These are phyloP conservation scores for Hygrophorus pudorinus DNA, from an alignment of 768 basidiomycete species.

Conservation along the genomic window DNA sequence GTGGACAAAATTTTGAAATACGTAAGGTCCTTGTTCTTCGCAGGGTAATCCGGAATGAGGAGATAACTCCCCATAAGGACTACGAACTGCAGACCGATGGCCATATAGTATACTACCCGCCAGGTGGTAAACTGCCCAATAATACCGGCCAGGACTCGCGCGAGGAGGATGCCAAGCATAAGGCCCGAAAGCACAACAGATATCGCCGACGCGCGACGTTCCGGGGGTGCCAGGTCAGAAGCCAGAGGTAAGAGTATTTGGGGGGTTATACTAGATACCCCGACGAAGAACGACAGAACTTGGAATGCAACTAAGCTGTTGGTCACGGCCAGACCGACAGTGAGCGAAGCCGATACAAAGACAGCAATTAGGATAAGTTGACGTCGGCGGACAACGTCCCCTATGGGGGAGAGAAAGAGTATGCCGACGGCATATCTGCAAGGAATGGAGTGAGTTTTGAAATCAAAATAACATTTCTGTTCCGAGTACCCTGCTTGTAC, in stretches of 20 bases:
- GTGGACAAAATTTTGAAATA: constrained; percentile 63
- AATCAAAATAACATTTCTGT: background rate
- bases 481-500: constrained; percentile 36
- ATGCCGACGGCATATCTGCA: constrained; percentile 63
- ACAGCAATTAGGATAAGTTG: constrained; percentile 56
- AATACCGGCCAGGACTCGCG: constrained; percentile 65
- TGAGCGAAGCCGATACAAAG: constrained; percentile 41
- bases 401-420: constrained; percentile 68
- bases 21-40: constrained; percentile 54
- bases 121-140: constrained; percentile 65
- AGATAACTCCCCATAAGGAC: constrained; percentile 53
- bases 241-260: constrained; percentile 73
- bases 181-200: constrained; percentile 63
- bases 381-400: constrained; percentile 72
- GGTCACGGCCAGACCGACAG: constrained; percentile 65
- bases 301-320: constrained; percentile 51
- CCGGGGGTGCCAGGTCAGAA: constrained; percentile 72
- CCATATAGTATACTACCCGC: constrained; percentile 70
- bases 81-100: constrained; percentile 56
- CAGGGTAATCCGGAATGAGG: constrained; percentile 75
- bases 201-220: constrained; percentile 63
- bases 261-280: constrained; percentile 60
- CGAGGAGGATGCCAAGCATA: constrained; percentile 63
- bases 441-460: background rate
- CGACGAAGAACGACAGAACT: constrained; percentile 59